Evolutionary conservation across 1,284 basidiomycete species (phyloP), one percentile per base, ranked within the genome.

Genomic region (Ceraceosorus guamensis): DNA sequence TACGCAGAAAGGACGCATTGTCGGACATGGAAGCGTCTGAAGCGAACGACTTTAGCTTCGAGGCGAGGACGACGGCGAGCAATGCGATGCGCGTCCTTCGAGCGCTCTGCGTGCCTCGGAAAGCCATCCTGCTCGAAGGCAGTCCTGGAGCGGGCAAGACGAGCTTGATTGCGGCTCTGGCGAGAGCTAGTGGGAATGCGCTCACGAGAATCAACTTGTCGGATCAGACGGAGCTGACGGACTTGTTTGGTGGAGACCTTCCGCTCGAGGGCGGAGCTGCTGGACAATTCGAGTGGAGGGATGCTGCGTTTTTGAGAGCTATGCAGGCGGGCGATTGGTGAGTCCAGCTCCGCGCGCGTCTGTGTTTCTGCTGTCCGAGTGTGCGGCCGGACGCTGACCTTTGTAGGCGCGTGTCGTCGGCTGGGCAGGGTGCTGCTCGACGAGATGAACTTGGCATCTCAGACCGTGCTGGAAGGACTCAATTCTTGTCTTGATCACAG

Each of bases 71-170:
- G 1, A 88, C 92, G 6, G 83, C 83, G 30, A 82, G 87, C 59
- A 99, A 99, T 77, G 87, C 88, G 13, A 84, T 91, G 81, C 86
- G 93, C 35, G 85, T 98, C 3, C 79, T 92, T 16, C 84, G 95
- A 56, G 95, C 91, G 5, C 88, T 88, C 61, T 91, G 96, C 75
- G 82, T 98, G 0, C 77, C 80, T 6, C 52, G 55, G 13, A 98
- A 97, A 77, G 90, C 95, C 0, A 88, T 99, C 53, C 81, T 99
- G 33, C 82, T 99, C 3, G 95, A 99, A 76, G 95, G 95, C 2
- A 96, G 91, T 75, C 96, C 96, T 4, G 95, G 95, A 3, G 95
- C 98, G n/a, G 95, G 96, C 5, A 99, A 99, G 79, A 99, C 96
- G 0, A 95, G 89, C 74, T 82, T 99, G 4, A 82, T 99, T 55